Base-by-base conservation (phyloP, 306 rosid species). In the Fragaria nilgerrensis region DNA sequence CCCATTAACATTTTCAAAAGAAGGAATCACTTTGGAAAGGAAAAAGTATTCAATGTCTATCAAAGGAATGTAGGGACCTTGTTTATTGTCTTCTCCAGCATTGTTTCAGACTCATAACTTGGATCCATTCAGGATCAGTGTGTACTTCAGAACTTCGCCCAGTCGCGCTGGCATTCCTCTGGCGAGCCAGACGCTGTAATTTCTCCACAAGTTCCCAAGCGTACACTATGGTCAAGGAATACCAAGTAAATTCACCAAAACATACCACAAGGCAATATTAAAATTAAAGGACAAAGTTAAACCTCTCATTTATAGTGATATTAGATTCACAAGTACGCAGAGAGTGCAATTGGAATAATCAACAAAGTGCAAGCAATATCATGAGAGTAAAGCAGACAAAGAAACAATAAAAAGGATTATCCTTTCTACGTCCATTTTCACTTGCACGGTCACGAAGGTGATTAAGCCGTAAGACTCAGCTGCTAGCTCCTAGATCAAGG, bases 361-460 rank as follows among this genome's bases (percentile, higher is more conserved):
- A 64, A 63, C 22, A 69, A 77, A 39, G 71, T 32, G 47, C 69
- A 62, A 49, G 45, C 3, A 67, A 52, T 55, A 64, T 62, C 53
- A 44, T 44, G 41, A 59, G 4, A 39, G 43, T 25, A 49, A 41
- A 65, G 13, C 43, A 72, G 37, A 13, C 65, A 43, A 23, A 1
- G 41, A 59, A 81, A 41, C 39, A 66, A 77, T 81, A 95, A 92
- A 39, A 95, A 92, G 98, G 98, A 95, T 95, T 92, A 92, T 95
- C 97, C 82, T 92, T 93, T 79, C 82, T 76, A 74, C 75, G 87
- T 78, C 97, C 97, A 85, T 90, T 92, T 83, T 90, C 97, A 84
- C 88, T 92, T 79, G 98, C 97, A 79, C 92, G 86, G 81, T 87
- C 91, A 50, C 90, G 97, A 47, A 95, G 97, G 81, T 90, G 88